phyloP scores from a whole-genome alignment of 768 basidiomycete genomes.

The Suillus americanus region DNA sequence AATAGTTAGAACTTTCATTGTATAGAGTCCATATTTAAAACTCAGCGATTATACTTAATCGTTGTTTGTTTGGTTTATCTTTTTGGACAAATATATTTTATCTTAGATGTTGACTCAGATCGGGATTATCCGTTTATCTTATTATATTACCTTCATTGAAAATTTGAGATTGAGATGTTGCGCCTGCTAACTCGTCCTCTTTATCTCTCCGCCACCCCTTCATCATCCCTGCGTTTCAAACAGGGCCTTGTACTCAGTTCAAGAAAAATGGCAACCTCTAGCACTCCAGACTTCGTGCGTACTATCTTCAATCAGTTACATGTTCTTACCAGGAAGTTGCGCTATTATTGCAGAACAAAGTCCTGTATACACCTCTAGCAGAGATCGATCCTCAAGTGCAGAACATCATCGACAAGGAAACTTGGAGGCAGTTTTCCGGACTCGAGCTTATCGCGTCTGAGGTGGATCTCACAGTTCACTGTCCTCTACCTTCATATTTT shows the following conservation, averaged over 20 bases:
- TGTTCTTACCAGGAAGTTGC: slow-evolving; percentile 2
- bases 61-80: slow-evolving; percentile 5
- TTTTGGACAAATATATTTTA: background rate
- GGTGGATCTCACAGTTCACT: slow-evolving; percentile 44
- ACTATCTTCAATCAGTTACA: background rate
- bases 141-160: slow-evolving; percentile 8
- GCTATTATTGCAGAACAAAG: slow-evolving; percentile 69
- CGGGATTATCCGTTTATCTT: slow-evolving; percentile 24
- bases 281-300: slow-evolving; percentile 64
- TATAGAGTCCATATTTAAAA: slow-evolving; percentile 1
- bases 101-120: slow-evolving; percentile 4
- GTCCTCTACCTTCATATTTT: slow-evolving; percentile 1
- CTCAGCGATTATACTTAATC: slow-evolving; percentile 3
- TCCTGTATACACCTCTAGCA: slow-evolving; percentile 82
- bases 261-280: slow-evolving; percentile 59
- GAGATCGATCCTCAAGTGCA: slow-evolving; percentile 94
- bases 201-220: slow-evolving; percentile 24
- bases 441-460: slow-evolving; percentile 99
- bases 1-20: slow-evolving; percentile 6
- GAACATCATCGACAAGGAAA: slow-evolving; percentile 98
- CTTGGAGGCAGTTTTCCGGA: slow-evolving; percentile 96
- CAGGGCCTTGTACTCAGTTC: slow-evolving; percentile 13
- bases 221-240: slow-evolving; percentile 24
- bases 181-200: slow-evolving; percentile 26
- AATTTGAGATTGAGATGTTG: slow-evolving; percentile 30